Base-by-base conservation (phyloP, 139 green algal species). In the Picochlorum costavermella region DNA sequence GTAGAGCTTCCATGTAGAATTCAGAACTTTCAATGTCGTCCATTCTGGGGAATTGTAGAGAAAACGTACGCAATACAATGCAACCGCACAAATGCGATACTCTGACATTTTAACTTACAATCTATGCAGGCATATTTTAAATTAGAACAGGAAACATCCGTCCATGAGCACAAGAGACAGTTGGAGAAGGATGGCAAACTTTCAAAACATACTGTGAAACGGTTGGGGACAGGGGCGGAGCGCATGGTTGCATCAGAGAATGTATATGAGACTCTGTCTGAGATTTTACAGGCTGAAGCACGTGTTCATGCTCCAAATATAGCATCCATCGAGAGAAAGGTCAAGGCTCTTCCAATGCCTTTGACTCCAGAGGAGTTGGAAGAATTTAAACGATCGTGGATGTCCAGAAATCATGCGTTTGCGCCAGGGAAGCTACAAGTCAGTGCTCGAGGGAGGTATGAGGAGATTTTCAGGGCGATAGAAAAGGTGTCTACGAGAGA, bases 211-310 rank as follows among this genome's bases (percentile, higher is more conserved):
- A 13, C 58, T 43, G 16, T 68, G 71, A 16, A 69, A 50, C 6
- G 58, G 56, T 33, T 43, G 66, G 2, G 25, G 28, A 49, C 71
- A 57, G 36, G 14, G 55, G 17, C 49, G 50, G 33, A 11, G 33
- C 33, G 33, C 33, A 40, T 40, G 33, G 33, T 40, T 40, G 33
- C 63, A 10, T 78, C 62, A 58, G 50, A 56, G 29, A 25, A 58
- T 10, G 45, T 29, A 3, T 82, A 72, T 48, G 75, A 82, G 60
- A 64, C 71, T 16, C 64, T 82, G 12, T 28, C 72, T 13, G 75
- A 82, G 63, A 68, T 82, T 53, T 43, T 82, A 36, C 67, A 77
- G 64, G 70, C 77, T 51, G 60, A 73, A 40, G 67, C 67, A 23
- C 50, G 75, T 14, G 14, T 82, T 11, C 63, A 82, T 31, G 75